phyloP scores from a whole-genome alignment of 2,329 filamentous ascomycete species.

The Cryphonectria radicalis region DNA sequence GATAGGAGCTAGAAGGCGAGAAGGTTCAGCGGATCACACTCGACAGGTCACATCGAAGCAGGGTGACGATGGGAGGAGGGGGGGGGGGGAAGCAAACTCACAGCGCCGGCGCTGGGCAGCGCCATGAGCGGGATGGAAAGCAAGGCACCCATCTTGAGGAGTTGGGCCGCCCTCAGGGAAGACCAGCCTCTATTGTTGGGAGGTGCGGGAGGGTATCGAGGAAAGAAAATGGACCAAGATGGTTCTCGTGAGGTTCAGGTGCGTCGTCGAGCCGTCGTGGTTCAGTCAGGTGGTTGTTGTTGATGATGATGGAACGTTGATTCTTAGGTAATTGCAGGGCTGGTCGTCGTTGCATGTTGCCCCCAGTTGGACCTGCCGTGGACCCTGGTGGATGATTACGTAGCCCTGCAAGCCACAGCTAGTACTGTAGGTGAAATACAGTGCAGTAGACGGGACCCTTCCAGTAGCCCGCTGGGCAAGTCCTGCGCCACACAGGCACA shows the following conservation, averaged over 20 bases:
- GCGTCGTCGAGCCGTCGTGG: neutral
- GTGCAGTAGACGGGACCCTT: too few relatives aligned
- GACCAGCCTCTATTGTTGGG: conserved; percentile 15
- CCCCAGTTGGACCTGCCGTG: neutral
- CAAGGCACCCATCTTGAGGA: conserved; percentile 77
- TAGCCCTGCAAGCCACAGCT: neutral
- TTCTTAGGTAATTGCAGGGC: conserved; percentile 12
- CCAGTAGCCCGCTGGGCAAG: neutral
- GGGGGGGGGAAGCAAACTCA: conserved; percentile 53
- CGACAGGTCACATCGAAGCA: neutral
- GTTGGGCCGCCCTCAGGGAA: conserved; percentile 9
- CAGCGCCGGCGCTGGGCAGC: conserved; percentile 82
- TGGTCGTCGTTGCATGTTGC: conserved; percentile 5
- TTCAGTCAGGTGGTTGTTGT: conserved; percentile 1
- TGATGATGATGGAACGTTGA: conserved; percentile 5
- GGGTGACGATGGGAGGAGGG: neutral
- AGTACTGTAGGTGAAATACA: neutral
- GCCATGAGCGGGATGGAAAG: conserved; percentile 89
- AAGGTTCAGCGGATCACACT: conserved; percentile 14
- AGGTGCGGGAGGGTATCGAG: neutral
- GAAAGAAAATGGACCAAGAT: neutral
- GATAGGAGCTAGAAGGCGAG: conserved; percentile 65
- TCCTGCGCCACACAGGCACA: neutral
- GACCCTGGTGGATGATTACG: neutral
- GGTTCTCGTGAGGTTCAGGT: neutral